Evolutionary conservation across 495 filamentous ascomycete species (phyloP), one percentile per base, ranked within the genome.

Genomic region (Amniculicola lignicola): DNA sequence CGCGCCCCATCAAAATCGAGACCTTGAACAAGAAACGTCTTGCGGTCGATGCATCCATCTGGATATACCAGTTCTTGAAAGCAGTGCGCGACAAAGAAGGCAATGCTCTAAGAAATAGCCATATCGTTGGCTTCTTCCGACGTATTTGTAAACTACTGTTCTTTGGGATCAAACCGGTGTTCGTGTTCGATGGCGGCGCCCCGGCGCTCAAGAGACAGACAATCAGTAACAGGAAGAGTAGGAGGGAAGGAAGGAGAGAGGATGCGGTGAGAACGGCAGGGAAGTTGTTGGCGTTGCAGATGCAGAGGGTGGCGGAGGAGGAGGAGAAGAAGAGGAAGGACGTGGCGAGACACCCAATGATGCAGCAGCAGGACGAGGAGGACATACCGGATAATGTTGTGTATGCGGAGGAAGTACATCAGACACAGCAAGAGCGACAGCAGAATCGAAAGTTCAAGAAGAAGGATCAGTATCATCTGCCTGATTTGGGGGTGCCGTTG

Each of bases 31-130:
- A 85, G 55, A 96, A 95, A 69, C 89, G 93, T 19, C 83, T 98
- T 54, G 93, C 93, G 24, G 88, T 98, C 69, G 93, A 98, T 72
- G 93, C 94, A 46, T 95, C 90, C 2, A 98, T 97, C 65, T 98
- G 93, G 93, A 96, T 98, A 54, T 98, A 98, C 74, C 93, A 98
- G 68, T 98, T 98, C 67, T 80, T 98, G 57, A 98, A 98, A 74
- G 93, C 93, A 15, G 94, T 98, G 1, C 90, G 93, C 63, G 93
- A 98, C 72, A 95, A 96, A 65, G 93, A 98, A 73, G 93, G 93
- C 33, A 95, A 98, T 66, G 94, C 93, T 1, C 80, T 98, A 23
- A 88, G 90, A 48, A 98, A 95, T 71, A 88, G 85, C 15, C 93
- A 98, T 62, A 78, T 98, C 53, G 88, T 98, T 41, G 93, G 94